Evolutionary conservation across 164 flowering plant genomes (phyloP).

Genomic region (Cinnamomum chago): DNA sequence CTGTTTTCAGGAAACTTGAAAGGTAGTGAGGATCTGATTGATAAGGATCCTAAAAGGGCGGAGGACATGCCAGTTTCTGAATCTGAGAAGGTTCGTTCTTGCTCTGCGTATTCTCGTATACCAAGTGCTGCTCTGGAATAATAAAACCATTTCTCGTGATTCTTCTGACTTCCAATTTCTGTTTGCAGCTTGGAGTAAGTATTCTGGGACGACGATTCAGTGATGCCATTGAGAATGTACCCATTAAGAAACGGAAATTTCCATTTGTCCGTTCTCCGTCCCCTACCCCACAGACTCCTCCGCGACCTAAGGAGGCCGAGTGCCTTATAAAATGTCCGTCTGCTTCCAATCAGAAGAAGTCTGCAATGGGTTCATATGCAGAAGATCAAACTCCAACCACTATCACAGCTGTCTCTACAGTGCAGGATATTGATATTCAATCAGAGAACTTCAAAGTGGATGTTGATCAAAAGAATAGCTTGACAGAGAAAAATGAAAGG

Average conservation of each 20-base stretch:
- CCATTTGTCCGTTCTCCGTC: constrained; percentile 38
- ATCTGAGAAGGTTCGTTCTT: constrained; percentile 52
- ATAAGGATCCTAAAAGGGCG: constrained; percentile 22
- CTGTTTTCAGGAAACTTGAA: constrained; percentile 16
- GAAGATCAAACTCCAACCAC: not conserved
- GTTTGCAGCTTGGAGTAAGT: constrained; percentile 49
- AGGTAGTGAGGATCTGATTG: constrained; percentile 15
- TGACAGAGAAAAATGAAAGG: constrained; percentile 12
- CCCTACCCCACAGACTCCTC: constrained; percentile 29
- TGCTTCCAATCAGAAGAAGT: constrained; percentile 11
- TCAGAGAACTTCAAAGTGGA: not conserved
- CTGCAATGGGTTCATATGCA: constrained; percentile 5
- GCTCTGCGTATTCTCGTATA: not conserved
- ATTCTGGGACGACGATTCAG: constrained; percentile 46
- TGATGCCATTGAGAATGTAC: constrained; percentile 50
- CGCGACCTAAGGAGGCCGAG: constrained; percentile 20
- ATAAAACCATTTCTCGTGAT: not conserved
- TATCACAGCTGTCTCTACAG: constrained; percentile 4
- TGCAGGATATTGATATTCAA: constrained; percentile 1
- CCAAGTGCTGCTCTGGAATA: not conserved
- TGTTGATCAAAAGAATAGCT: constrained; percentile 9
- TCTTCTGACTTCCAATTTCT: not conserved
- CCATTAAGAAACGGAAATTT: constrained; percentile 67
- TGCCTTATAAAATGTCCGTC: constrained; percentile 7
- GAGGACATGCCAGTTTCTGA: constrained; percentile 49